Conservation (phyloP, 345 rosid species). For the Raphanus raphanistrum region DNA sequence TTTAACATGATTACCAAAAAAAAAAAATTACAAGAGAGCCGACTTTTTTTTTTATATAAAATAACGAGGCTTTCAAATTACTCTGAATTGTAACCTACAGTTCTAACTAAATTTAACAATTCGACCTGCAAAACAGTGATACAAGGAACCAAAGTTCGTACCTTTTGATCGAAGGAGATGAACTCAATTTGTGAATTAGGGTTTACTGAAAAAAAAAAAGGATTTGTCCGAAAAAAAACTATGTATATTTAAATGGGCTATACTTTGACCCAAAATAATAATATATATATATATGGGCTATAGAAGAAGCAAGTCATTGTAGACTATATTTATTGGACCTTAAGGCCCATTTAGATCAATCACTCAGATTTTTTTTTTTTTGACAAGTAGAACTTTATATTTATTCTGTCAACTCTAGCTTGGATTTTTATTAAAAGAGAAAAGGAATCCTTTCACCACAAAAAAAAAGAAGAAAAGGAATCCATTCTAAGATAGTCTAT, state of each 20-base stretch:
- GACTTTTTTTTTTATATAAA: background rate
- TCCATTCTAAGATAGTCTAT: conserved; percentile 7
- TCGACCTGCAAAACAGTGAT: background rate
- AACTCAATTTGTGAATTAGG: conserved; percentile 30
- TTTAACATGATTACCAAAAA: too few species aligned
- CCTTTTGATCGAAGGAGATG: conserved; percentile 24
- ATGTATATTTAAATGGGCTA: too few species aligned
- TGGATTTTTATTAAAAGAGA: background rate
- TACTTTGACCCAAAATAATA: too few species aligned
- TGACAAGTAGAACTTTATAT: conserved; percentile 24
- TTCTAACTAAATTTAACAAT: background rate
- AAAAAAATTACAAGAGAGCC: background rate
- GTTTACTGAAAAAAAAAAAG: conserved; percentile 1
- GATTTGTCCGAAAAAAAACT: background rate
- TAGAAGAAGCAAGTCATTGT: background rate
- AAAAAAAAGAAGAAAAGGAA: background rate
- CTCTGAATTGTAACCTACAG: background rate
- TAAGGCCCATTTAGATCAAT: conserved; percentile 10
- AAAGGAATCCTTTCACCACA: too few species aligned
- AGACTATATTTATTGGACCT: background rate
- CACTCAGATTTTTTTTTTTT: background rate
- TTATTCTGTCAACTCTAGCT: conserved; percentile 31
- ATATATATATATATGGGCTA: background rate
- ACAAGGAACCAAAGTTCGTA: background rate
- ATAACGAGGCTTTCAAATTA: background rate